A percentile compares a stretch with the other conserved stretches of the same genome.
Conservation (phyloP, 2,329 filamentous ascomycete genomes). For the Ophiostoma tasmaniense region DNA sequence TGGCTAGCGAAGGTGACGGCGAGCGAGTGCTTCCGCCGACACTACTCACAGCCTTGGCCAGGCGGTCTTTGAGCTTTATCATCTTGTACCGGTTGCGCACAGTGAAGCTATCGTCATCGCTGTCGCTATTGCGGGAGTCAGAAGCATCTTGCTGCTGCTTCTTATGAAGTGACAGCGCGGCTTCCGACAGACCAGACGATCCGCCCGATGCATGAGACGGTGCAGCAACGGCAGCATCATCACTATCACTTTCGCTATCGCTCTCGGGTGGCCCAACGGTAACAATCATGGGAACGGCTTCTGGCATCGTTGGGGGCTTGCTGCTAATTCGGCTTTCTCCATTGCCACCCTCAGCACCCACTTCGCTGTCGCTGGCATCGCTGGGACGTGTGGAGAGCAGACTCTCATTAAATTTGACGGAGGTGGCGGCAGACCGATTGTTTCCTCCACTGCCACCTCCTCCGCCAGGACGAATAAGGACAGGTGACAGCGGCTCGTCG, state of each 20-base stretch:
- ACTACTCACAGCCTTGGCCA: conserved; percentile 8
- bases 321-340: background rate
- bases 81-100: conserved; percentile 12
- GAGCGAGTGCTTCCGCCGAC: conserved; percentile 5
- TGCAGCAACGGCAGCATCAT: background rate
- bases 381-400: background rate
- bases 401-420: conserved; percentile 9
- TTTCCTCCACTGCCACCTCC: background rate
- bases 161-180: background rate
- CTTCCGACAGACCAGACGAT: background rate
- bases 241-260: background rate
- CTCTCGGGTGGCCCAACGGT: background rate
- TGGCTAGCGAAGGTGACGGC: background rate
- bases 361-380: background rate
- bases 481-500: background rate
- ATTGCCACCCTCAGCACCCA: background rate
- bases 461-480: background rate
- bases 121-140: background rate
- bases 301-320: background rate
- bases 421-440: background rate
- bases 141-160: background rate
- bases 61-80: conserved; percentile 3
- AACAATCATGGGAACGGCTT: background rate
- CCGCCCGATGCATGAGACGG: background rate
- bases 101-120: conserved; percentile 8